Conservation (phyloP, 208 protist species). For the Trypanosoma platydactyli region DNA sequence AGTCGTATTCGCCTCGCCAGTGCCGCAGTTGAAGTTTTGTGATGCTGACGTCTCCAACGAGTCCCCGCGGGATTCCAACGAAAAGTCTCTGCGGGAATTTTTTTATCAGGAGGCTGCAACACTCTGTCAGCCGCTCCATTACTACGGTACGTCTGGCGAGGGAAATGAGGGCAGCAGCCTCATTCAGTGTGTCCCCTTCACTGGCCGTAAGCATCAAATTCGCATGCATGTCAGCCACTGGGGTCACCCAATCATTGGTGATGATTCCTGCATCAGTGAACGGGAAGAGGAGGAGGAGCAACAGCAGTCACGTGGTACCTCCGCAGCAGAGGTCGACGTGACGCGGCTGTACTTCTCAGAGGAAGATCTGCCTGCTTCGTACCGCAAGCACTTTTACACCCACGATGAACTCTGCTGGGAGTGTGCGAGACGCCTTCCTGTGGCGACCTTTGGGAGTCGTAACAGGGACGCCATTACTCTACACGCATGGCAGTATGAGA, state of each 20-base stretch:
- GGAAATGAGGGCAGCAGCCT: conserved; percentile 33
- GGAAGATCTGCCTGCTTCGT: conserved; percentile 16
- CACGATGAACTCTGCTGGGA: conserved; percentile 70
- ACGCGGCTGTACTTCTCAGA: conserved; percentile 7
- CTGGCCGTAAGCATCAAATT: conserved; percentile 92
- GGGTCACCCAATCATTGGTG: conserved; percentile 84
- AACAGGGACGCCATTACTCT: conserved; percentile 43
- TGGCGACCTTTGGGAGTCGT: conserved; percentile 40
- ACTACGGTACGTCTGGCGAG: not conserved
- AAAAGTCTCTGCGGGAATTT: conserved; percentile 5
- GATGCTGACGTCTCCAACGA: conserved; percentile 8
- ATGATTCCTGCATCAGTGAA: conserved; percentile 35
- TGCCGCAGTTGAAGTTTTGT: conserved; percentile 24
- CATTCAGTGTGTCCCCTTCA: conserved; percentile 86
- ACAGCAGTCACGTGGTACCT: not conserved
- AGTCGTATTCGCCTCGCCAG: conserved; percentile 19
- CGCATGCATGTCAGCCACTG: conserved; percentile 77
- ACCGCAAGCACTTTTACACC: conserved; percentile 19
- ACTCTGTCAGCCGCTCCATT: conserved; percentile 37
- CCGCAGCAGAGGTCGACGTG: not conserved
- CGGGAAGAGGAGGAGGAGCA: not conserved
- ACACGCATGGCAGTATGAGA: conserved; percentile 75
- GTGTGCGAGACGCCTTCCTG: conserved; percentile 50
- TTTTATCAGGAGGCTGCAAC: conserved; percentile 33
- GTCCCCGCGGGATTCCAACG: not conserved